Evolutionary conservation across 2,329 filamentous ascomycete species (phyloP), one percentile per base, ranked within the genome.

Genomic region (Ceratocystis colombiana): DNA sequence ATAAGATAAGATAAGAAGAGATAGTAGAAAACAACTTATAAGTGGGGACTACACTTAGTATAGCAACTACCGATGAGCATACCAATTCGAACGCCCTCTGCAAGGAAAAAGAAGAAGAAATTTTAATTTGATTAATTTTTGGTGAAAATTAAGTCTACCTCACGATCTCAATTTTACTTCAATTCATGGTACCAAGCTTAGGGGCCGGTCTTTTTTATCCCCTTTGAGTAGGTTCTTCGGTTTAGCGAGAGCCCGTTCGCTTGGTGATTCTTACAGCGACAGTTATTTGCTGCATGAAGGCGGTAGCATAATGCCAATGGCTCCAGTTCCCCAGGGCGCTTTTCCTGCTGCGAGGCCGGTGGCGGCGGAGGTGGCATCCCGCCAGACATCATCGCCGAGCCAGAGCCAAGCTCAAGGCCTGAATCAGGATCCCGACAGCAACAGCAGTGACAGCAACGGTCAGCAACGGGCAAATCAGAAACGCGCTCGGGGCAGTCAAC

Each of bases 1-100:
- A 67, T 67, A 67, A 67, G 66, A 67, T 67, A 67, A 67, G 62
- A 62, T 48, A 57, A 45, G 33, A 22, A 6, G 6, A 37, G 5
- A 1, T 57, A 1, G 12, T 57, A 33, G 7, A 33, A n/a, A 6
- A 2, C 25, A 57, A 17, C 15, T 17, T 7, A 15, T 37, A 59
- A 20, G 55, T 59, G 55, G 55, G 7, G 6, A 55, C 0, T 20
- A 3, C 2, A 10, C n/a, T 17, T 59, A 3, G 5, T 2, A 10
- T 4, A 25, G 7, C 6, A 30, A 33, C 30, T 5, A 8, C 6
- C 30, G 17, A 7, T 33, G 55, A 59, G n/a, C 25, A 10, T 4
- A 15, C 37, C 37, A 41, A 37, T 37, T 37, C 3, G 6, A 37
- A 41, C 37, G 12, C 10, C 12, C 10, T 41, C 10, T 15, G 15